Percentiles rank a stretch among this genome's conserved stretches.
phyloP scores from a whole-genome alignment of 2,329 filamentous ascomycete genomes.

The Exserohilum turcica region DNA sequence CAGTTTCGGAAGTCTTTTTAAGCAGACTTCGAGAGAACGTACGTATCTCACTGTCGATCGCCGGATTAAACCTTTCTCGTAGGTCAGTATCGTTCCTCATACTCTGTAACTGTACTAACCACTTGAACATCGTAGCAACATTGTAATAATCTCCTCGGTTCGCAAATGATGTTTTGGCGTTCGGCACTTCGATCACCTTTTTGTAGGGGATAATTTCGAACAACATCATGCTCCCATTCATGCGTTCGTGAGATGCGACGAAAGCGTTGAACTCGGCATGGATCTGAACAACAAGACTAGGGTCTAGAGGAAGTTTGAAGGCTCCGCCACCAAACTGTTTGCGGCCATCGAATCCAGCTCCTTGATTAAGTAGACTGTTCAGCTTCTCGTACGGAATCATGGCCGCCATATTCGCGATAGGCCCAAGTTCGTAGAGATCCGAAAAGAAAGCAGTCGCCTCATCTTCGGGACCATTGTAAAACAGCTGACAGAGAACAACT shows the following conservation, averaged over 20 bases:
- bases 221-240: slow-evolving; percentile 36
- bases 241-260: slow-evolving; percentile 27
- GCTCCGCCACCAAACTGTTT: slow-evolving; percentile 47
- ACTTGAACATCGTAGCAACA: slow-evolving; percentile 40
- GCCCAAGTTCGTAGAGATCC: slow-evolving; percentile 34
- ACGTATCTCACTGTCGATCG: slow-evolving; percentile 33
- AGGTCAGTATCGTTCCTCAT: neutral
- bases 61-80: slow-evolving; percentile 29
- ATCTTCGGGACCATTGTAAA: slow-evolving; percentile 45
- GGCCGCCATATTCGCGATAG: slow-evolving; percentile 29
- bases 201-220: slow-evolving; percentile 38
- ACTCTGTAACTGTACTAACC: slow-evolving; percentile 22
- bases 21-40: slow-evolving; percentile 32
- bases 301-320: slow-evolving; percentile 41
- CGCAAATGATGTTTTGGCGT: slow-evolving; percentile 33
- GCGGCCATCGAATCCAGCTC: slow-evolving; percentile 42
- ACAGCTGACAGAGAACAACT: slow-evolving; percentile 35
- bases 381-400: slow-evolving; percentile 42
- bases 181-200: slow-evolving; percentile 30
- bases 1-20: slow-evolving; percentile 32
- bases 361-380: slow-evolving; percentile 41
- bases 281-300: slow-evolving; percentile 28
- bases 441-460: slow-evolving; percentile 35
- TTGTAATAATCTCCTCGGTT: slow-evolving; percentile 45
- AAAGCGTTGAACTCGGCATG: slow-evolving; percentile 36